Conservation (phyloP, 441 rosid species). For the Manihot esculenta region DNA sequence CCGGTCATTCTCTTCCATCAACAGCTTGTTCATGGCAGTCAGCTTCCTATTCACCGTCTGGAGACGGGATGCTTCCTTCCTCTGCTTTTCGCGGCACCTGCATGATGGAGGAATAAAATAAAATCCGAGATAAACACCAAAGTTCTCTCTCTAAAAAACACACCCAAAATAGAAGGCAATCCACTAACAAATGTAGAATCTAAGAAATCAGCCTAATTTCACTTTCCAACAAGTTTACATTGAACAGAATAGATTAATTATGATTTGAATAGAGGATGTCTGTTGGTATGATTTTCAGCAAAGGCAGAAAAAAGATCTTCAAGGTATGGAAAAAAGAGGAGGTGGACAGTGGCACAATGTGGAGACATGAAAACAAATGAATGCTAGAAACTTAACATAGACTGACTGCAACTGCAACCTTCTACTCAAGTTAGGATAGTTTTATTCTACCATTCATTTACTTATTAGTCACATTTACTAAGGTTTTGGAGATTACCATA, state of each 20-base stretch:
- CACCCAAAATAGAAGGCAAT: not conserved
- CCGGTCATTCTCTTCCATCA: constrained; percentile 98
- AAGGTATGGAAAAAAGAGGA: too few species aligned
- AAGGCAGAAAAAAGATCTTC: not conserved
- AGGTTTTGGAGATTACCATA: not conserved
- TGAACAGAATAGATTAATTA: too few species aligned
- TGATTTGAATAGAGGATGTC: too few species aligned
- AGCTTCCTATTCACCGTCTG: constrained; percentile 86
- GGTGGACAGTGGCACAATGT: not conserved
- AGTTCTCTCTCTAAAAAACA: not conserved
- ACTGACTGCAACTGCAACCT: not conserved
- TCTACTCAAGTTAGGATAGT: not conserved
- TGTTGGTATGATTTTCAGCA: not conserved
- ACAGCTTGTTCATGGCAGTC: constrained; percentile 83
- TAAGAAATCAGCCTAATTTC: not conserved
- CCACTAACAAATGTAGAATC: not conserved
- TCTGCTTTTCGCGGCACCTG: constrained; percentile 94
- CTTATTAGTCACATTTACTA: not conserved
- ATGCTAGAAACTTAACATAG: not conserved
- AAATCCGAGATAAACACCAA: not conserved
- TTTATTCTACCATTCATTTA: not conserved
- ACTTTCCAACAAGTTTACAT: too few species aligned
- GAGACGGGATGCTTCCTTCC: constrained; percentile 89
- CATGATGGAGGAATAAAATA: not conserved
- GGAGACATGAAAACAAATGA: not conserved